Conservation (phyloP, 805 yeast species). For the Pichia phayaonensis region DNA sequence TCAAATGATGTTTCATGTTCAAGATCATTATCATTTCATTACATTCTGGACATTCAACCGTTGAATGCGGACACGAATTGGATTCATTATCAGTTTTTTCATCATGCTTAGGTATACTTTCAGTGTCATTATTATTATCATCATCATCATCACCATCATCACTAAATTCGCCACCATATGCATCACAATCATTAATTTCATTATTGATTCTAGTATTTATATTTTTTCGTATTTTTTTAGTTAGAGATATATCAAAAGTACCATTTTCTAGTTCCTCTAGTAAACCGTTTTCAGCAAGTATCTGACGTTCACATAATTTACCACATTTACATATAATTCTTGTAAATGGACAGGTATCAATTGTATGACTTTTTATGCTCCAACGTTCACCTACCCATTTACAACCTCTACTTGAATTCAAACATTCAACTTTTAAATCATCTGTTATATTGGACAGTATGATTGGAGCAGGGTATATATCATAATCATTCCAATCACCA, state of each 20-base stretch:
- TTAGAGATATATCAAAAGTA: neutral
- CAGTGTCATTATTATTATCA: neutral
- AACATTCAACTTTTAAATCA: constrained; percentile 50
- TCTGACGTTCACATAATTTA: constrained; percentile 16
- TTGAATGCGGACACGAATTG: constrained; percentile 33
- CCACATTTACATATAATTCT: constrained; percentile 30
- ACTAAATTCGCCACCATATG: constrained; percentile 5
- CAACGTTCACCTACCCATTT: constrained; percentile 50
- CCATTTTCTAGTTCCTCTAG: neutral
- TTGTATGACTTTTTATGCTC: constrained; percentile 46
- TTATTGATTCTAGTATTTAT: neutral
- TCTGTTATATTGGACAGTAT: constrained; percentile 53
- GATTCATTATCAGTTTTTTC: neutral
- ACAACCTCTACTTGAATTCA: constrained; percentile 48
- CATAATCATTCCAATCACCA: constrained; percentile 15
- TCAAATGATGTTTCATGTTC: constrained; percentile 30
- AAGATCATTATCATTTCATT: constrained; percentile 23
- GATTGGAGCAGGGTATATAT: constrained; percentile 46
- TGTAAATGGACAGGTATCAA: constrained; percentile 32
- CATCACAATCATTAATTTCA: constrained; percentile 1
- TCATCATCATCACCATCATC: neutral
- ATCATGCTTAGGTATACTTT: neutral
- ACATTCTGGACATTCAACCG: constrained; percentile 33
- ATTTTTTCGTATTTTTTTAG: neutral
- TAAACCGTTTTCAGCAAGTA: constrained; percentile 8